Evolutionary conservation across 1,139 yeast genomes (phyloP).

Genomic region (Blastobotrys arbuscula): DNA sequence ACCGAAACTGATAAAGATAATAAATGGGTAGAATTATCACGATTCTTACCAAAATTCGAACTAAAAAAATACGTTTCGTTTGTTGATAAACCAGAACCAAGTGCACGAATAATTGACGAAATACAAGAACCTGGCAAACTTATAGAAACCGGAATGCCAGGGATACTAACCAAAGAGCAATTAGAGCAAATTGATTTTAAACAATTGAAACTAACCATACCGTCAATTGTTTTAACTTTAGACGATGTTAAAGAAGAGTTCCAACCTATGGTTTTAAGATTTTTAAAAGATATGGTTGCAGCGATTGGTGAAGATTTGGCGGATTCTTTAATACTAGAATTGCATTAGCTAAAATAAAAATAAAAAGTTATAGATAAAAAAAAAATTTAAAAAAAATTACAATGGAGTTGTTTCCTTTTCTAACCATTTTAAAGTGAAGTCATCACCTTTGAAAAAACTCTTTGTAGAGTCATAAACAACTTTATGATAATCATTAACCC

Average conservation of each 20-base stretch:
- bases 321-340: not conserved
- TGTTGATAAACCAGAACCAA: conserved; percentile 2
- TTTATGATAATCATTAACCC: conserved; percentile 67
- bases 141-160: not conserved
- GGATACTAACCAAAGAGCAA: not conserved
- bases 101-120: not conserved
- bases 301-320: conserved; percentile 3
- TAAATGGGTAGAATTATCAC: not conserved
- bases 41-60: not conserved
- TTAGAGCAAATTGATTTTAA: not conserved
- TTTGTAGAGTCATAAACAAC: conserved; percentile 54
- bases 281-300: not conserved
- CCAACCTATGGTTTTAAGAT: not conserved
- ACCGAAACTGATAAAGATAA: not conserved
- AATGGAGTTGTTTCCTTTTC: conserved; percentile 56
- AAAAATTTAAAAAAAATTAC: conserved; percentile 19
- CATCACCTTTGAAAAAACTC: conserved; percentile 41
- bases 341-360: not conserved
- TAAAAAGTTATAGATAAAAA: not conserved
- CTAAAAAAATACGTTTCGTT: not conserved
- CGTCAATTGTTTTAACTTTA: not conserved
- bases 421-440: conserved; percentile 62
- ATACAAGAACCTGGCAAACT: not conserved
- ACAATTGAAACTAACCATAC: not conserved
- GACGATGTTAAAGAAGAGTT: conserved; percentile 2